Conservation (phyloP, 2,329 filamentous ascomycete species). For the Scedosporium dehoogii region DNA sequence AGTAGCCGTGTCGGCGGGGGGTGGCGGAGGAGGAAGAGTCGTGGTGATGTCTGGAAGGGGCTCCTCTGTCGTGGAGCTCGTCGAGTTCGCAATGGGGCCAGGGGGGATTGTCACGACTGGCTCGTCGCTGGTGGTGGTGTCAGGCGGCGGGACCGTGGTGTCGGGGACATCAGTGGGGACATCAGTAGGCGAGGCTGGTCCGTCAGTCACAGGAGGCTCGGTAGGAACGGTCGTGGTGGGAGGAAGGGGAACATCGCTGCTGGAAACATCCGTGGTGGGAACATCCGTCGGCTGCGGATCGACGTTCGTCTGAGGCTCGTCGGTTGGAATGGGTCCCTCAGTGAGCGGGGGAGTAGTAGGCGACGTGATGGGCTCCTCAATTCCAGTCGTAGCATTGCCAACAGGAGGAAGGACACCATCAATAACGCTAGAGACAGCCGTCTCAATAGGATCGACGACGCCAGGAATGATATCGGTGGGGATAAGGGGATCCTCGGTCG, state of each 20-base stretch:
- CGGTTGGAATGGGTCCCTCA: neutral
- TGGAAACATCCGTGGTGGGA: neutral
- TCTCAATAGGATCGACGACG: constrained; percentile 3
- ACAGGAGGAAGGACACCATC: constrained; percentile 6
- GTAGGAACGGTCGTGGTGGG: neutral
- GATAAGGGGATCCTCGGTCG: neutral
- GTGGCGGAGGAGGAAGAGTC: neutral
- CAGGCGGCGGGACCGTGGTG: neutral
- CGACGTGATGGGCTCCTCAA: constrained; percentile 11
- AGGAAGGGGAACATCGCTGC: neutral
- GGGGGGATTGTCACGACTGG: neutral
- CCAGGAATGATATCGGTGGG: neutral
- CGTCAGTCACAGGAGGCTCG: constrained; percentile 5
- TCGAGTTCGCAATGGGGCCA: neutral
- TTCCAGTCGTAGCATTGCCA: constrained; percentile 6
- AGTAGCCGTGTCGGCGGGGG: constrained; percentile 11
- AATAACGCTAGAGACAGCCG: neutral
- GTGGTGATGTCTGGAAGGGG: neutral
- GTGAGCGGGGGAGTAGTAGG: constrained; percentile 8
- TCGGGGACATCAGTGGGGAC: neutral
- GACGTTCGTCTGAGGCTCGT: constrained; percentile 3
- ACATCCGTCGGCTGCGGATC: constrained; percentile 3
- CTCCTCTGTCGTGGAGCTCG: neutral
- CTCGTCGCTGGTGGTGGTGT: neutral
- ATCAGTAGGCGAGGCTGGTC: neutral